Conservation (phyloP, 2,329 filamentous ascomycete species). For the Diaporthe capsici region DNA sequence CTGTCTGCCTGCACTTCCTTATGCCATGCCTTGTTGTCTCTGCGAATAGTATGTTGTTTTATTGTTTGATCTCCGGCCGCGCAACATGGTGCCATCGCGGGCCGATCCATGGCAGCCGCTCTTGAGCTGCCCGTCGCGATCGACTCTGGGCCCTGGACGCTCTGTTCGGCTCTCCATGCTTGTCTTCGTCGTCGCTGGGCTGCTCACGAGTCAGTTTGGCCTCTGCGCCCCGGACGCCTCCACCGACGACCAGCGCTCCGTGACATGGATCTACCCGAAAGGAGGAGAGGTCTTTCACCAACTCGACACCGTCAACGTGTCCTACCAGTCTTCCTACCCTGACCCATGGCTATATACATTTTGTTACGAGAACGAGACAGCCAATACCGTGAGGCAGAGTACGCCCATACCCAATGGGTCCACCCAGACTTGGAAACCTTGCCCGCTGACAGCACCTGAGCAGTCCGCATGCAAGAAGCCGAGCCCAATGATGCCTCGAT, state of each 20-base stretch:
- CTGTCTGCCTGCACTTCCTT: not conserved
- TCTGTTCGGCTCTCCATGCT: not conserved
- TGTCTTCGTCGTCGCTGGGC: not conserved
- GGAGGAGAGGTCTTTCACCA: conserved; percentile 31
- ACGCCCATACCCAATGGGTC: not conserved
- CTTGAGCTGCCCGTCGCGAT: conserved; percentile 17
- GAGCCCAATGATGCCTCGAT: conserved; percentile 12
- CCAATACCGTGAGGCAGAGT: conserved; percentile 10
- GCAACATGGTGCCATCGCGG: conserved; percentile 27
- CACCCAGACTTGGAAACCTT: not conserved
- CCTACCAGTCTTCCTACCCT: conserved; percentile 21
- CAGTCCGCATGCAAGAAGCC: conserved; percentile 26
- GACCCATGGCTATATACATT: conserved; percentile 25
- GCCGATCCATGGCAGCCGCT: conserved; percentile 17
- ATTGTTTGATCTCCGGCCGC: not conserved
- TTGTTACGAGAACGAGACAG: conserved; percentile 14
- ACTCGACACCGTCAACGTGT: conserved; percentile 32
- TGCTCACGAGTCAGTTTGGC: not conserved
- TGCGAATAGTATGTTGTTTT: conserved; percentile 23
- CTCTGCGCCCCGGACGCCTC: conserved; percentile 10
- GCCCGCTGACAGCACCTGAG: conserved; percentile 9
- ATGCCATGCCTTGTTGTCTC: not conserved
- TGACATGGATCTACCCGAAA: conserved; percentile 20
- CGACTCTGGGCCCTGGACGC: not conserved
- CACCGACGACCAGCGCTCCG: not conserved